Conservation (phyloP, 208 protist species). For the Wallacemonas collosoma region DNA sequence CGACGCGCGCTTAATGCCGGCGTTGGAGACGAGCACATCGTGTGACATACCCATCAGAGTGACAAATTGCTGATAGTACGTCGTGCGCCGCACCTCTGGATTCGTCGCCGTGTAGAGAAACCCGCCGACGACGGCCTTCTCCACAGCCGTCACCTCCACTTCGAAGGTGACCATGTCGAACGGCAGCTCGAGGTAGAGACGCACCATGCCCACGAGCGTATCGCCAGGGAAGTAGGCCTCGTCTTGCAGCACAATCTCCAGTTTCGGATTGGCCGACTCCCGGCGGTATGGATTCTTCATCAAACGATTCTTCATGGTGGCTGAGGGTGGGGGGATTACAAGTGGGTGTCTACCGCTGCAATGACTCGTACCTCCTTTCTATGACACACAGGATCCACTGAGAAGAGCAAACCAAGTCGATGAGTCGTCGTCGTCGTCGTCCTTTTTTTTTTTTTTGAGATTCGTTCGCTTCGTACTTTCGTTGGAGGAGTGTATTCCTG, state of each 20-base stretch:
- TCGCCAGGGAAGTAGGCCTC: constrained; percentile 51
- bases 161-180: constrained; percentile 41
- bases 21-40: constrained; percentile 26
- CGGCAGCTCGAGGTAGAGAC: constrained; percentile 37
- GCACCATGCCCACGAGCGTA: constrained; percentile 46
- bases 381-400: too few relatives aligned
- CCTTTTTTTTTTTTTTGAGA: too few relatives aligned
- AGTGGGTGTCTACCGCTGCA: too few relatives aligned
- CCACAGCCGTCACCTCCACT: constrained; percentile 35
- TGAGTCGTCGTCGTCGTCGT: too few relatives aligned
- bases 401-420: too few relatives aligned
- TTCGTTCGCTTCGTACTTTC: too few relatives aligned
- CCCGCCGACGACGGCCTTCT: constrained; percentile 34
- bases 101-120: constrained; percentile 33
- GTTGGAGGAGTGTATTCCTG: too few relatives aligned
- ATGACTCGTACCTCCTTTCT: too few relatives aligned
- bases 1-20: not conserved
- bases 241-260: constrained; percentile 38
- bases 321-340: too few relatives aligned
- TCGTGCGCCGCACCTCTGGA: constrained; percentile 36
- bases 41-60: constrained; percentile 40
- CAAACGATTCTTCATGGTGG: not conserved
- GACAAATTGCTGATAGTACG: constrained; percentile 62
- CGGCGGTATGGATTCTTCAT: constrained; percentile 12
- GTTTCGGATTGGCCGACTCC: constrained; percentile 26